Percentiles rank a stretch among this genome's conserved stretches.
Evolutionary conservation across 2,329 filamentous ascomycete genomes (phyloP).

Genomic region (Proliferodiscus dingleyae): DNA sequence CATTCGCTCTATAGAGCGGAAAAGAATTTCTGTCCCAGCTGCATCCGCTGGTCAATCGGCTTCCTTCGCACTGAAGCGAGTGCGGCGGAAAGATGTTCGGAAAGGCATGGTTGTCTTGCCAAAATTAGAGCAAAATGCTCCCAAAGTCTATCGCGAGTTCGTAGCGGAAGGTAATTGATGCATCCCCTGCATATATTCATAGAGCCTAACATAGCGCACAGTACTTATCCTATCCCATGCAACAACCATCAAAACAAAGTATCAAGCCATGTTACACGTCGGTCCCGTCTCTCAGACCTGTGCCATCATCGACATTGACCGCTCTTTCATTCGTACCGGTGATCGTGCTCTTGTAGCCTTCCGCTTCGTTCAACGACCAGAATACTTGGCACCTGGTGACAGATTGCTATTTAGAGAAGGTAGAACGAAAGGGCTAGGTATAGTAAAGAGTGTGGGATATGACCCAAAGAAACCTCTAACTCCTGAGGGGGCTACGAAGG

Average conservation of each 20-base stretch:
- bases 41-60: constrained; percentile 90
- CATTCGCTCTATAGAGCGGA: constrained; percentile 89
- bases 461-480: constrained; percentile 55
- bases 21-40: constrained; percentile 81
- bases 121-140: constrained; percentile 67
- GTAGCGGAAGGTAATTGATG: constrained; percentile 62
- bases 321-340: constrained; percentile 90
- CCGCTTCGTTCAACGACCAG: constrained; percentile 87
- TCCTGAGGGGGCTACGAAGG: constrained; percentile 32
- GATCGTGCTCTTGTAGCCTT: constrained; percentile 94
- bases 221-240: constrained; percentile 93
- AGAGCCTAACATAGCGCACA: constrained; percentile 26
- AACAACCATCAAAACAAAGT: constrained; percentile 93
- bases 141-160: constrained; percentile 71
- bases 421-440: constrained; percentile 88
- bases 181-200: background rate
- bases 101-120: constrained; percentile 98
- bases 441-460: constrained; percentile 88
- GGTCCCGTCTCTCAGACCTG: constrained; percentile 94
- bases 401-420: constrained; percentile 90
- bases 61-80: constrained; percentile 82
- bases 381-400: constrained; percentile 86
- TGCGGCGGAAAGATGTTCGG: constrained; percentile 85
- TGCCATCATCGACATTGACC: constrained; percentile 93
- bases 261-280: constrained; percentile 97